Evolutionary conservation across 768 basidiomycete genomes (phyloP).

Genomic region (Boletus fagicola): DNA sequence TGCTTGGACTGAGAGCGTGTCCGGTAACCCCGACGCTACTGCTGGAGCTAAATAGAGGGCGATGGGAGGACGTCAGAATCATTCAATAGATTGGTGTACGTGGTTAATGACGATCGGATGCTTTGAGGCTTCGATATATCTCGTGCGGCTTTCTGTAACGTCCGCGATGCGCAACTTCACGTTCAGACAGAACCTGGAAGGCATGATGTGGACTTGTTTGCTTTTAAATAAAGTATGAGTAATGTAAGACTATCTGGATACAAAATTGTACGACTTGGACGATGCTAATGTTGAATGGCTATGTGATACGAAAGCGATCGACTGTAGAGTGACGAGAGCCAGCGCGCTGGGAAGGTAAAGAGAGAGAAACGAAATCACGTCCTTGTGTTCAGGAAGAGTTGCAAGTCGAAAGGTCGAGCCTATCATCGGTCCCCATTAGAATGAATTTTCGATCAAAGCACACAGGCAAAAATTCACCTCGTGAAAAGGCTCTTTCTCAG

Average conservation of each 20-base stretch:
- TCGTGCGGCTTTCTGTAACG: not conserved
- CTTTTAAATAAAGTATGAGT: conserved; percentile 28
- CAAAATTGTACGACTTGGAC: conserved; percentile 12
- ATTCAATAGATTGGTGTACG: conserved; percentile 34
- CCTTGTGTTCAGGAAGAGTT: conserved; percentile 49
- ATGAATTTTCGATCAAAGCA: not conserved
- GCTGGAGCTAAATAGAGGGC: conserved; percentile 50
- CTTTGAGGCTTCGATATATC: not conserved
- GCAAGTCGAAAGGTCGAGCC: conserved; percentile 55
- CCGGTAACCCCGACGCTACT: conserved; percentile 42
- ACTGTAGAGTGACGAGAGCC: not conserved
- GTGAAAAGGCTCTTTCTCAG: conserved; percentile 34
- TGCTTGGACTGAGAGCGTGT: conserved; percentile 59
- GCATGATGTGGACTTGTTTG: not conserved
- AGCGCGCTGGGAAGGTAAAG: not conserved
- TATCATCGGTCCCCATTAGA: conserved; percentile 15
- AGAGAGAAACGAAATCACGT: conserved; percentile 32
- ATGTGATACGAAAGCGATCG: conserved; percentile 8
- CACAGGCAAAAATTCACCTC: conserved; percentile 34
- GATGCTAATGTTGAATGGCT: conserved; percentile 15
- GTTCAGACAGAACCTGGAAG: not conserved
- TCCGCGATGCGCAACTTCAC: no score
- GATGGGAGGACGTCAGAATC: conserved; percentile 64
- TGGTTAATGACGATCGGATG: not conserved
- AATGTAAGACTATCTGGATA: conserved; percentile 27